Percentiles rank a stretch among this genome's conserved stretches.
Conservation (phyloP, 2,329 filamentous ascomycete genomes). For the Hirsutella rhossiliensis region DNA sequence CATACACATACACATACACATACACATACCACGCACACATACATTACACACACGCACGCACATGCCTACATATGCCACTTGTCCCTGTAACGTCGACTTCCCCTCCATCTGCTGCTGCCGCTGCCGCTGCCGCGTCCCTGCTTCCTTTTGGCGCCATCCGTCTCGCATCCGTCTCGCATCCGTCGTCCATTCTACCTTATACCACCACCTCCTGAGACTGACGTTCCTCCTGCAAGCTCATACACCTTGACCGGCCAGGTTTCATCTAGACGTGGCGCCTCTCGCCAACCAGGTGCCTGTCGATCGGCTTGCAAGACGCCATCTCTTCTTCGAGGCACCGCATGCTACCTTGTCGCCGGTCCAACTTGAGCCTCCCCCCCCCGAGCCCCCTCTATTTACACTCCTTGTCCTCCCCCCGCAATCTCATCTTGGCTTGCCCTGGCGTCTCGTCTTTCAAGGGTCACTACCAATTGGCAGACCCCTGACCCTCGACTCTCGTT, state of each 20-base stretch:
- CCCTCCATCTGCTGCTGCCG: neutral
- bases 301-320: constrained; percentile 3
- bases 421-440: neutral
- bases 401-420: neutral
- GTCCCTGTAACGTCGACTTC: neutral
- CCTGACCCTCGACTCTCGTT: neutral
- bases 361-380: constrained; percentile 1
- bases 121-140: neutral
- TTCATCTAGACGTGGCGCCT: neutral
- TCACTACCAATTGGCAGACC: neutral
- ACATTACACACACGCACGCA: too few relatives aligned
- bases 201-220: neutral
- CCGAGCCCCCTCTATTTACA: neutral
- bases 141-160: neutral
- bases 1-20: too few relatives aligned
- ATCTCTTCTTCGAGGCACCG: neutral
- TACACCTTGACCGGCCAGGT: neutral
- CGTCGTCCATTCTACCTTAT: neutral
- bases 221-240: neutral
- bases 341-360: neutral
- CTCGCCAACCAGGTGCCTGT: constrained; percentile 4
- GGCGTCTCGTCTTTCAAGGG: neutral
- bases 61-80: too few relatives aligned
- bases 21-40: too few relatives aligned
- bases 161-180: neutral